Evolutionary conservation across 441 rosid species (phyloP), one percentile per base, ranked within the genome.

Genomic region (Melastoma candidum): DNA sequence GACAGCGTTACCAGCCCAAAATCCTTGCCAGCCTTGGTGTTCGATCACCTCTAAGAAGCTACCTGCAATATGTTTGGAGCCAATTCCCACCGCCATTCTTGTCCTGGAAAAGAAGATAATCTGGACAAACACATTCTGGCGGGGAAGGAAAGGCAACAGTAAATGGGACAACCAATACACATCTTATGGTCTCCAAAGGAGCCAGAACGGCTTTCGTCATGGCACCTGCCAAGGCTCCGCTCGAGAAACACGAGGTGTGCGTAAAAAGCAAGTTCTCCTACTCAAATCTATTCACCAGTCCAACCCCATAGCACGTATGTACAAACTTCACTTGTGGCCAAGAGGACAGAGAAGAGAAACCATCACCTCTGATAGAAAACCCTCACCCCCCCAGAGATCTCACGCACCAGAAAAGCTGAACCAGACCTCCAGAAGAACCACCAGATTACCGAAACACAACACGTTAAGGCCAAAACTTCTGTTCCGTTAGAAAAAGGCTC

Each of bases 201-300:
- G 99, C 99, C 58, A 93, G 99, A 59, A 87, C 72, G 63, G 89
- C 95, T 80, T 93, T 93, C 26, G 97, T 78, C 99, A 93, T 84
- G 26, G 95, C 97, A 56, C 99, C 97, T 1, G 97, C 95, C 65
- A 89, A 68, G 65, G 99, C 99, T 55, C 96, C 96, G 59, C 99
- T 87, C n/a, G 49, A 89, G 81, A 74, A 93, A 93, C 66, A 89
- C 99, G 26, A n/a, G n/a, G n/a, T n/a, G n/a, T n/a, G n/a, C n/a
- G n/a, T n/a, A n/a, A n/a, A n/a, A n/a, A n/a, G n/a, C n/a, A n/a
- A n/a, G n/a, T n/a, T n/a, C n/a, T n/a, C n/a, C n/a, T n/a, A n/a
- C n/a, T n/a, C n/a, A n/a, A n/a, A n/a, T n/a, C n/a, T n/a, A n/a
- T n/a, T n/a, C n/a, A n/a, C n/a, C n/a, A n/a, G n/a, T n/a, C n/a